Conservation (phyloP, 2,329 filamentous ascomycete species). For the Alternaria sp. region DNA sequence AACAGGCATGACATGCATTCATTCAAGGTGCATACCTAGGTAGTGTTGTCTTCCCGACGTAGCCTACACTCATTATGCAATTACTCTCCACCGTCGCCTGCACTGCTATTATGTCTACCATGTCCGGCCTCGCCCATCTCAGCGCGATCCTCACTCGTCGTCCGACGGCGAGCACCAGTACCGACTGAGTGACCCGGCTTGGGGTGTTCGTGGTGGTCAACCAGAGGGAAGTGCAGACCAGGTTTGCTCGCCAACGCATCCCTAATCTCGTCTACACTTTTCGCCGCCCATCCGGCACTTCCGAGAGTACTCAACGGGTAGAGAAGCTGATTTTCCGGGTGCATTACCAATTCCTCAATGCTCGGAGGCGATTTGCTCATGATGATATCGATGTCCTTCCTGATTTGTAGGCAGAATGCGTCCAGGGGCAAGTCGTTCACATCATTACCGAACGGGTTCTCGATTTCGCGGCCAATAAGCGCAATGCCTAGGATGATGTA, state of each 20-base stretch:
- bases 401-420: conserved; percentile 75
- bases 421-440: conserved; percentile 75
- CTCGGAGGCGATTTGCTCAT: conserved; percentile 44
- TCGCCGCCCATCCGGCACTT: conserved; percentile 43
- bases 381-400: conserved; percentile 75
- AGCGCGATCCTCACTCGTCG: neutral
- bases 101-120: neutral
- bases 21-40: neutral
- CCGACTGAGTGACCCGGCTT: conserved; percentile 7
- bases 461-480: conserved; percentile 79
- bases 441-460: conserved; percentile 83
- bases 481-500: conserved; percentile 84
- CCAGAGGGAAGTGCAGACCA: conserved; percentile 19
- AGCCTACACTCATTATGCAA: neutral
- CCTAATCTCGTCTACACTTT: conserved; percentile 49
- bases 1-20: neutral
- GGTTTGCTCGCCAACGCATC: conserved; percentile 49
- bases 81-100: neutral
- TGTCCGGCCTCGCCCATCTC: neutral
- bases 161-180: neutral
- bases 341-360: conserved; percentile 57
- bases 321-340: conserved; percentile 58
- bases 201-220: conserved; percentile 16
- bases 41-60: neutral
- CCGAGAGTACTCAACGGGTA: conserved; percentile 58